These are phyloP conservation scores for Lunularia cruciata DNA, from an alignment of 225 moss, liverwort and hornwort species.

Conservation along the genomic window DNA sequence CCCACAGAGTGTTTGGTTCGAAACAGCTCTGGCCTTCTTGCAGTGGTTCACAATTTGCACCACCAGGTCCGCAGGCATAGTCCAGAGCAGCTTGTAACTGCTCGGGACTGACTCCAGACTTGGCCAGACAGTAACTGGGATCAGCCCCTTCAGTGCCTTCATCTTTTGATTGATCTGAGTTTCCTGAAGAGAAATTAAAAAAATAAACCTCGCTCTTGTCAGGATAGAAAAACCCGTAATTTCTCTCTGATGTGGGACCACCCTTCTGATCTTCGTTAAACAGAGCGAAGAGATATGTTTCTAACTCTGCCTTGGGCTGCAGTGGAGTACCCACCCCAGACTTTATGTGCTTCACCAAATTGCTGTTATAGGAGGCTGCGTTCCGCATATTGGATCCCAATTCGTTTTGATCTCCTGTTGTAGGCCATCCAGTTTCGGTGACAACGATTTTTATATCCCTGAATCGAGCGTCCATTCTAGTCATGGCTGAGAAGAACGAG, in stretches of 20 bases:
- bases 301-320: conserved; percentile 44
- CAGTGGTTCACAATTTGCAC: conserved; percentile 25
- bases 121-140: conserved; percentile 24
- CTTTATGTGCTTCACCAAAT: conserved; percentile 18
- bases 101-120: conserved; percentile 10
- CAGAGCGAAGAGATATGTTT: conserved; percentile 60
- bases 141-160: neutral
- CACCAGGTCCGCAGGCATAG: conserved; percentile 32
- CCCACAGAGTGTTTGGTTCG: conserved; percentile 26
- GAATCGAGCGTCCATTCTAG: conserved; percentile 23
- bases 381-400: conserved; percentile 29
- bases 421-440: conserved; percentile 62
- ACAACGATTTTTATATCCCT: conserved; percentile 41
- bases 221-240: conserved; percentile 57
- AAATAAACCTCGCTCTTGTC: conserved; percentile 5
- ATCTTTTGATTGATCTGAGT: no score
- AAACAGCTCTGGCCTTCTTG: conserved; percentile 30
- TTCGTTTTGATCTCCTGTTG: conserved; percentile 32
- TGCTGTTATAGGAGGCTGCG: conserved; percentile 49
- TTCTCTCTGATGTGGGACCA: conserved; percentile 55
- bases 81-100: conserved; percentile 27
- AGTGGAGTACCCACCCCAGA: conserved; percentile 43
- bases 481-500: conserved; percentile 49
- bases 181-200: no score
- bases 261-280: conserved; percentile 61